Evolutionary conservation across 1,139 yeast genomes (phyloP).

Genomic region (Geotrichum fermentans): DNA sequence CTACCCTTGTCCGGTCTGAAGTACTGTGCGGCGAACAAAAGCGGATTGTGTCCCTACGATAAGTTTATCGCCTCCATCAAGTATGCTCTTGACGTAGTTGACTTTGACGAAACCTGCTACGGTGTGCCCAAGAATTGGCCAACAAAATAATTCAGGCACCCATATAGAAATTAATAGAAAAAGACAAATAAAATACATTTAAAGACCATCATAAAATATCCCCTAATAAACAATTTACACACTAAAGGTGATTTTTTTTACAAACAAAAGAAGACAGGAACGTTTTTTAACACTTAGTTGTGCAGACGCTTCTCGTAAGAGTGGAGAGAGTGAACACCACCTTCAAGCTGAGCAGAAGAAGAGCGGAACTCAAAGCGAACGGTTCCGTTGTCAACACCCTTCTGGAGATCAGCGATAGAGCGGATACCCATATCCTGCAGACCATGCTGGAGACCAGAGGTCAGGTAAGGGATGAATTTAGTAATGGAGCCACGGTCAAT

Average conservation of each 20-base stretch:
- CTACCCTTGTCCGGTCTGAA: slow-evolving; percentile 39
- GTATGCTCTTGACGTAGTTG: slow-evolving; percentile 32
- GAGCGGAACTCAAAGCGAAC: slow-evolving; percentile 97
- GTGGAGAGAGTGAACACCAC: slow-evolving; percentile 95
- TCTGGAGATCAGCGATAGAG: slow-evolving; percentile 61
- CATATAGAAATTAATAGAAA: background rate
- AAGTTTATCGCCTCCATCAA: slow-evolving; percentile 37
- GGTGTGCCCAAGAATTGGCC: slow-evolving; percentile 21
- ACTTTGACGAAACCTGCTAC: slow-evolving; percentile 39
- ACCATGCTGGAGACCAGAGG: slow-evolving; percentile 95
- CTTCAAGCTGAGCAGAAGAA: slow-evolving; percentile 97
- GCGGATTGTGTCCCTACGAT: slow-evolving; percentile 39
- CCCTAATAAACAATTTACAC: background rate
- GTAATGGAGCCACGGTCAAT: slow-evolving; percentile 93
- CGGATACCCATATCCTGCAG: slow-evolving; percentile 94
- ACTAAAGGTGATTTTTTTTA: background rate
- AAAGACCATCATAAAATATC: background rate
- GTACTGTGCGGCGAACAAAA: slow-evolving; percentile 31
- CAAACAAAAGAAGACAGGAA: background rate
- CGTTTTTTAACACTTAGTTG: slow-evolving; percentile 54
- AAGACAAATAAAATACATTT: background rate
- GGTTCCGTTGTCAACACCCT: slow-evolving; percentile 57
- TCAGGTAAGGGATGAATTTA: slow-evolving; percentile 90
- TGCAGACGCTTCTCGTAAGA: slow-evolving; percentile 96
- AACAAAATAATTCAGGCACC: background rate